Evolutionary conservation across 1,284 basidiomycete species (phyloP), one percentile per base, ranked within the genome.

Genomic region (Melampsora americana): DNA sequence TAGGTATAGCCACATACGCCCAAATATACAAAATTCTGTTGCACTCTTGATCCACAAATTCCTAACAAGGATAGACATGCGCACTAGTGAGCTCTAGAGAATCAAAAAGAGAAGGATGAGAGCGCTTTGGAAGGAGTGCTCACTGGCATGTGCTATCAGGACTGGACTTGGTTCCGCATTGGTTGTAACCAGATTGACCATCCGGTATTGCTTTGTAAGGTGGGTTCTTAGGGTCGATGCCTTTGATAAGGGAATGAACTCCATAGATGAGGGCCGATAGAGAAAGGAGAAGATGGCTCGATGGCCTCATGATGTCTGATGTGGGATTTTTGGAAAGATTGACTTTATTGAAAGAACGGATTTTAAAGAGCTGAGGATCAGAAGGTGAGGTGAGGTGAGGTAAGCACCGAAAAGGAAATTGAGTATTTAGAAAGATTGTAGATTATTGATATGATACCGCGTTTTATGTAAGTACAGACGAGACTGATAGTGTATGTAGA

Each of bases 21-120:
- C 69, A 35, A 71, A 71, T 9, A 71, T 23, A 60, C 69, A 71
- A 62, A 71, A 71, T 42, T 71, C 69, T 1, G 69, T 44, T 16
- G 69, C 42, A 39, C 60, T 65, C 16, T 53, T 62, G 61, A 71
- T 71, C 26, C 62, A 39, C 11, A 64, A 56, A 64, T 61, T 71
- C 62, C 69, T 71, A 46, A 11, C 14, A 50, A 16, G 23, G 18
- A 12, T 32, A 30, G 62, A 12, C 28, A 26, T 12, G 6, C n/a
- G 35, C 6, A 48, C 32, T 12, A 67, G n/a, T 64, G n/a, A 71
- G 60, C 26, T 35, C 48, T 28, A 28, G 20, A 20, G 5, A 0
- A 48, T 30, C 3, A 16, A 23, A n/a, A 48, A 20, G 9, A 26
- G 6, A n/a, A 48, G 5, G n/a, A 20, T 6, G 18, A 67, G 0